Base-by-base conservation (phyloP, 768 basidiomycete genomes). In the Xerocomellus intermedius region DNA sequence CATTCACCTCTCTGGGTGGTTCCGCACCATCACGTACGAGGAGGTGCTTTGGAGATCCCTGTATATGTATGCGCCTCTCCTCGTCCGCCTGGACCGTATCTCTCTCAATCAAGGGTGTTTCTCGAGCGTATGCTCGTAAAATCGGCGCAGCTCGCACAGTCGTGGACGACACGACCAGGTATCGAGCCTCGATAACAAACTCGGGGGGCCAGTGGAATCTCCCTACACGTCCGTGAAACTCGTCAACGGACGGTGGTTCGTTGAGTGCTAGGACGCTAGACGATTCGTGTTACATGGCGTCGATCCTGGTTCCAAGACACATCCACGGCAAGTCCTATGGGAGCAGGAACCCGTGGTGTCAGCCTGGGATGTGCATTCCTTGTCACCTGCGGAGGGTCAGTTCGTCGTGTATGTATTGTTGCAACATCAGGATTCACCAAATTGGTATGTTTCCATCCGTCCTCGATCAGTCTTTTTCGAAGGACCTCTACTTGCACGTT, bases 121-220 rank as follows among this genome's bases (percentile, higher is more conserved):
- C 35, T 59, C 8, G 48, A 59, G 35, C 51, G 41, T 5, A 21
- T 6, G 3, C 56, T 60, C 14, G 36, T 54, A 8, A 49, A 37
- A 30, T 46, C 48, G 1, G 43, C 19, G 0, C 48, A 10, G 6
- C 51, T 59, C 5, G 41, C 52, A 1, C 30, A 32, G 22, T 38
- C 52, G 9, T 60, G 59, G 57, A 51, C 52, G 21, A 56, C 51
- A 14, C 26, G 21, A 0, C 26, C 45, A 9, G 0, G 0, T 38
- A 17, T 49, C 51, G 1, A n/a, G 9, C 5, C 0, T 16, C 7
- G 4, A 32, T 59, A 28, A n/a, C n/a, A 16, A 35, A 35, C 35
- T 10, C 8, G 28, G 3, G 28, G 9, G 1, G 28, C 28, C 28
- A 30, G 2, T 30, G 26, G 26, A n/a, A n/a, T n/a, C n/a, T n/a